Evolutionary conservation across 331 rosid species (phyloP).

Genomic region (Cydonia oblonga): DNA sequence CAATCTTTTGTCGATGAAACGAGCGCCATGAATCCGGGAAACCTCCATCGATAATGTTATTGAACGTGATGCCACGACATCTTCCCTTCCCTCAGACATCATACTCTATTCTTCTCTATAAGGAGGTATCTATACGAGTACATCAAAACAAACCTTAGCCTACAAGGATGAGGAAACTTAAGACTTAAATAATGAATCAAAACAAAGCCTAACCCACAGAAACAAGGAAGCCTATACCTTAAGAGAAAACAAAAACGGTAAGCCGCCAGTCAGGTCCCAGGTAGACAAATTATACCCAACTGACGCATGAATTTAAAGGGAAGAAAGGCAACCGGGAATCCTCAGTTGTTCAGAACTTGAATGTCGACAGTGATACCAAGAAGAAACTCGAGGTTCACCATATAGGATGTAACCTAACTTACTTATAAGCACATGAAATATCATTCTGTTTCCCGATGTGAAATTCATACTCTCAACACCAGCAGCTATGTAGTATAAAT

Average conservation of each 20-base stretch:
- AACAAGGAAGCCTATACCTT: no score
- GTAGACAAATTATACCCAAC: not conserved
- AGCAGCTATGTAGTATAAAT: no score
- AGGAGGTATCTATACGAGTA: not conserved
- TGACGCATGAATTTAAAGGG: not conserved
- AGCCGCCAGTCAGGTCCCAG: not conserved
- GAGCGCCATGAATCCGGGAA: constrained; percentile 57
- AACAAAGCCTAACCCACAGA: no score
- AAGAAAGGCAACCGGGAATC: not conserved
- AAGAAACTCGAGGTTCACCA: no score
- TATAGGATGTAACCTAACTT: no score
- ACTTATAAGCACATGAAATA: no score
- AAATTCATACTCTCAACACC: no score
- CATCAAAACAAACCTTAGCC: not conserved
- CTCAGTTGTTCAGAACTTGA: not conserved
- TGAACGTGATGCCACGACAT: constrained; percentile 51
- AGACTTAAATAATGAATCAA: no score
- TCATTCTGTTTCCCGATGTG: no score
- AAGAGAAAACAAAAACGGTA: not conserved
- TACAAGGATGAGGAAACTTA: not conserved
- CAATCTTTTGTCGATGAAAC: constrained; percentile 48
- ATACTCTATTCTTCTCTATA: not conserved
- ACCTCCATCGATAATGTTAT: constrained; percentile 70
- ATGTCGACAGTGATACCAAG: not conserved
- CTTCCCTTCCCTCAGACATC: not conserved